These are phyloP conservation scores for Incumbomyces lentus DNA, from an alignment of 2,329 filamentous ascomycete genomes.

Conservation along the genomic window DNA sequence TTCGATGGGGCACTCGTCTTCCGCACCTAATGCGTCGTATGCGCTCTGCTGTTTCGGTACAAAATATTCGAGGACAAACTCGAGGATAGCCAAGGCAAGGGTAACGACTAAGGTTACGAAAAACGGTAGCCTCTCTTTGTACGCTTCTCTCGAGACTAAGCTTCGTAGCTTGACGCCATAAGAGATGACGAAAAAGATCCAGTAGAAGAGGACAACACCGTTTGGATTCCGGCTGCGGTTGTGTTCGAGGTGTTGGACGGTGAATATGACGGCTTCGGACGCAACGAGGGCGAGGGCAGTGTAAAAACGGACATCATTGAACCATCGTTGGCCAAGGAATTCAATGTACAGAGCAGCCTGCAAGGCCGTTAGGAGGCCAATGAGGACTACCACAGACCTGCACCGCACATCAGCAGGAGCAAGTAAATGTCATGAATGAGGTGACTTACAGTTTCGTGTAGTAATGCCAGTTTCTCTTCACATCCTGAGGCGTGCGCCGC, in stretches of 20 bases:
- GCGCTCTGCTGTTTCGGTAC: slow-evolving; percentile 67
- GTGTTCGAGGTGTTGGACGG: slow-evolving; percentile 79
- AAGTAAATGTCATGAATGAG: background rate
- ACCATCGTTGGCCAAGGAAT: slow-evolving; percentile 59
- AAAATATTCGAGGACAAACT: slow-evolving; percentile 75
- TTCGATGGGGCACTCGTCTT: slow-evolving; percentile 64
- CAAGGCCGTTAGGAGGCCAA: slow-evolving; percentile 57
- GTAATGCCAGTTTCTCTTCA: slow-evolving; percentile 83
- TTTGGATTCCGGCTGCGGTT: slow-evolving; percentile 73
- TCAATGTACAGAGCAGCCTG: slow-evolving; percentile 70
- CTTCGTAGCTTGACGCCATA: slow-evolving; percentile 77
- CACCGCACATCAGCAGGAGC: slow-evolving; percentile 7
- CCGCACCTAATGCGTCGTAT: slow-evolving; percentile 57
- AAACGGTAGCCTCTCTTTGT: slow-evolving; percentile 56
- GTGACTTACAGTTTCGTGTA: slow-evolving; percentile 70
- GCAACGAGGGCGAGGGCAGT: slow-evolving; percentile 61
- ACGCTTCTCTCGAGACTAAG: slow-evolving; percentile 66
- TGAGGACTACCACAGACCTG: slow-evolving; percentile 53
- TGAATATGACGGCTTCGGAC: slow-evolving; percentile 64
- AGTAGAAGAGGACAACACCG: slow-evolving; percentile 82
- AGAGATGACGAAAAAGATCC: slow-evolving; percentile 73
- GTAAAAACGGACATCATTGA: slow-evolving; percentile 76
- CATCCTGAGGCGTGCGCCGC: slow-evolving; percentile 55
- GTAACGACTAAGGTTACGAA: slow-evolving; percentile 67
- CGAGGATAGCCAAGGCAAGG: slow-evolving; percentile 56